Evolutionary conservation across 805 yeast species (phyloP).

Genomic region (Wickerhamomyces ciferrii): DNA sequence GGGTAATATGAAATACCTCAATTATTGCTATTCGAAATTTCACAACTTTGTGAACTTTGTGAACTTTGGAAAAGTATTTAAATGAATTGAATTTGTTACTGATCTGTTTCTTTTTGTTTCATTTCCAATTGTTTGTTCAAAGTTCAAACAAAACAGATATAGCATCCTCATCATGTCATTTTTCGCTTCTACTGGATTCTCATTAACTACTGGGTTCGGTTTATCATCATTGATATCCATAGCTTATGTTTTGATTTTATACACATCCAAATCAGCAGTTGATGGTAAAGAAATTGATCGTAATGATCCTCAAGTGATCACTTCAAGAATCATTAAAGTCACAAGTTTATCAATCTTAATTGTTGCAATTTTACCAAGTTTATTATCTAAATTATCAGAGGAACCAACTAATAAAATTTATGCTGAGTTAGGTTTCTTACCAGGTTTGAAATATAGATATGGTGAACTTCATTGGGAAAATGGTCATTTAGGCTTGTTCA

Average conservation of each 20-base stretch:
- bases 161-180: neutral
- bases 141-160: too few relatives aligned
- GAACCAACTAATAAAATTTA: slow-evolving; percentile 5
- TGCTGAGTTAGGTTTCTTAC: slow-evolving; percentile 29
- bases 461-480: slow-evolving; percentile 1
- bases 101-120: neutral
- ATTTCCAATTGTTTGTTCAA: neutral
- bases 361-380: slow-evolving; percentile 4
- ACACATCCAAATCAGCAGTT: slow-evolving; percentile 17
- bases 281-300: slow-evolving; percentile 23
- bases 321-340: slow-evolving; percentile 34
- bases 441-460: slow-evolving; percentile 22
- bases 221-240: slow-evolving; percentile 32
- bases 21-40: neutral
- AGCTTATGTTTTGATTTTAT: slow-evolving; percentile 41
- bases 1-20: too few relatives aligned
- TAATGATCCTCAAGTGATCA: slow-evolving; percentile 38
- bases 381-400: slow-evolving; percentile 6
- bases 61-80: neutral
- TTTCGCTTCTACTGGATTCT: neutral
- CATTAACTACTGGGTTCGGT: slow-evolving; percentile 10
- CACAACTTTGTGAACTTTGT: neutral
- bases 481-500: slow-evolving; percentile 5
- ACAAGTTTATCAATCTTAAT: slow-evolving; percentile 7
- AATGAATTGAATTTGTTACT: neutral